Evolutionary conservation across 2,329 filamentous ascomycete species (phyloP).

Genomic region (Zymoseptoria passerinii): DNA sequence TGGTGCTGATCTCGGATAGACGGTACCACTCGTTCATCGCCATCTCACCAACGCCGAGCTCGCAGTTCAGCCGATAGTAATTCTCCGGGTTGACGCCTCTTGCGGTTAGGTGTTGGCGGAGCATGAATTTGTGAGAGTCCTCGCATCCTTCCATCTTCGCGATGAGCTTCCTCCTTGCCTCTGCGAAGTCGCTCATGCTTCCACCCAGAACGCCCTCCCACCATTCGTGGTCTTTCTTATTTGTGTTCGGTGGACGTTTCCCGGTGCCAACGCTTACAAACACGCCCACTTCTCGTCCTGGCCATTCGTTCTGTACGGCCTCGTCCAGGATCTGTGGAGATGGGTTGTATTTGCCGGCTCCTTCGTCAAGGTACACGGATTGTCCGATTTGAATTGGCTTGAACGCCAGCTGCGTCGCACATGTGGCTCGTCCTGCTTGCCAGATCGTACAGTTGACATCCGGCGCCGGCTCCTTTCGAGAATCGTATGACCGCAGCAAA

Average conservation of each 20-base stretch:
- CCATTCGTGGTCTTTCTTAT: constrained; percentile 65
- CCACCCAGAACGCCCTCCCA: constrained; percentile 76
- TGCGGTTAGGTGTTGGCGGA: constrained; percentile 65
- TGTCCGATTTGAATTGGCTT: constrained; percentile 93
- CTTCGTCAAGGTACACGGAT: constrained; percentile 88
- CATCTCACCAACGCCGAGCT: constrained; percentile 91
- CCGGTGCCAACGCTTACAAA: constrained; percentile 94
- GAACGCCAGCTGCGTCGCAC: constrained; percentile 82
- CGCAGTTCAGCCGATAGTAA: constrained; percentile 95
- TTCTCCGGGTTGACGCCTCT: constrained; percentile 72
- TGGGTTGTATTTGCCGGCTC: constrained; percentile 84
- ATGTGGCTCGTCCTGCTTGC: constrained; percentile 94
- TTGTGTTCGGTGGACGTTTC: constrained; percentile 66
- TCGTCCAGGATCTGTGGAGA: constrained; percentile 80
- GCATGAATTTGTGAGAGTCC: constrained; percentile 78
- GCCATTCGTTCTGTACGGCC: constrained; percentile 88
- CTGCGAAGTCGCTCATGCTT: constrained; percentile 76
- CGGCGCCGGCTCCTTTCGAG: constrained; percentile 77
- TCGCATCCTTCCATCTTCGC: constrained; percentile 94
- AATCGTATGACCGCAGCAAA: constrained; percentile 88
- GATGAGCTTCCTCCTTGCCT: constrained; percentile 76
- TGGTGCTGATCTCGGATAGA: constrained; percentile 88
- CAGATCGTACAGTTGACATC: constrained; percentile 94
- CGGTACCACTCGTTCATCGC: constrained; percentile 98
- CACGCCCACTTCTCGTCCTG: constrained; percentile 81